Evolutionary conservation across 352 stramenopile genomes (phyloP).

Genomic region (Phytopythium montanum): DNA sequence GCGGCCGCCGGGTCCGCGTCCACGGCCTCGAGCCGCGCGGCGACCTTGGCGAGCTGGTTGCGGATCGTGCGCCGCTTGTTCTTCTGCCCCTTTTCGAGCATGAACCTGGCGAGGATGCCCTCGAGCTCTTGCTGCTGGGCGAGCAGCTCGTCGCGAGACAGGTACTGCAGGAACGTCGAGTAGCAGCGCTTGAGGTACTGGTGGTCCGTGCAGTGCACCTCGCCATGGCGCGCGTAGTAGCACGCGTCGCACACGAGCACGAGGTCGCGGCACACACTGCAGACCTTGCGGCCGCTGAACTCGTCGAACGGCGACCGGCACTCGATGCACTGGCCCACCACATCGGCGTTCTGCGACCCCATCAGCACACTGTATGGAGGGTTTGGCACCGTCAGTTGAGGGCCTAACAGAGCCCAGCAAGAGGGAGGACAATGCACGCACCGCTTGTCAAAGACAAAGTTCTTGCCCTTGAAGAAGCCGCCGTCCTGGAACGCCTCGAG

Average conservation of each 20-base stretch:
- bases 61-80: constrained; percentile 70
- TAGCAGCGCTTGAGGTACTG: constrained; percentile 74
- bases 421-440: constrained; percentile 37
- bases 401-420: too few species aligned
- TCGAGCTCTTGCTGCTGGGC: constrained; percentile 43
- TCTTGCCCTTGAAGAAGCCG: constrained; percentile 70
- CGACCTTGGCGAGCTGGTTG: constrained; percentile 67
- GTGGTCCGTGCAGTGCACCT: constrained; percentile 73
- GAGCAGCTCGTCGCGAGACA: constrained; percentile 37
- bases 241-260: constrained; percentile 67
- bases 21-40: constrained; percentile 36
- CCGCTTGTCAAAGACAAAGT: constrained; percentile 82
- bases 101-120: constrained; percentile 37
- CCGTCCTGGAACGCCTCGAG: constrained; percentile 56
- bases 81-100: constrained; percentile 58
- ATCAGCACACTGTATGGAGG: constrained; percentile 44
- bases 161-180: constrained; percentile 66
- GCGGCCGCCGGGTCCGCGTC: constrained; percentile 35
- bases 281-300: constrained; percentile 67
- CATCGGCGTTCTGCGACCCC: constrained; percentile 40
- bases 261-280: constrained; percentile 66
- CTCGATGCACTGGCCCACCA: constrained; percentile 73
- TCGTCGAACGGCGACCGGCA: constrained; percentile 53
- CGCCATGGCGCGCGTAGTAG: constrained; percentile 49
- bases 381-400: too few species aligned